Base-by-base conservation (phyloP, 495 filamentous ascomycete genomes). In the Halenospora varia region DNA sequence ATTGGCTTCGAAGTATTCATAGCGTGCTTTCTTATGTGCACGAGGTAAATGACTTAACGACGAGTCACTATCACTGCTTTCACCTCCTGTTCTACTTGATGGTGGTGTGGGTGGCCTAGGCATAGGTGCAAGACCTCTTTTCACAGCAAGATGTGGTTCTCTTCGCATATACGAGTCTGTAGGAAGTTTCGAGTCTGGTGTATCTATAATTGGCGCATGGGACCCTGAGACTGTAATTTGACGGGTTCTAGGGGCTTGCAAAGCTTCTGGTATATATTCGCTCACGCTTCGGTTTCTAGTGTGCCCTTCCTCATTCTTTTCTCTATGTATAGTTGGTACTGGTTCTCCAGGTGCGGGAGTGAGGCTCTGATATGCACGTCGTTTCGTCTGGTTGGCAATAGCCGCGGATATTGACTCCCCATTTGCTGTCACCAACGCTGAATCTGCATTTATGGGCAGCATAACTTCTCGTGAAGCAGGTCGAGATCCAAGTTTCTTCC, bases 221-320 rank as follows among this genome's bases (percentile, higher is more conserved):
- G 80, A 73, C 0, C 82, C 83, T 9, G 87, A 87, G 23, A 94
- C 84, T 0, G 86, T 89, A 53, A 89, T 79, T 51, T 88, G 85
- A 20, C 92, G 81, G 17, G 74, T 72, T 57, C 85, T 87, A 0
- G 84, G 77, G 47, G 88, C 78, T 22, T 81, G 75, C 47, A 86
- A 75, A 2, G 81, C 75, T 40, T 90, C 87, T 11, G 92, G 90
- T 10, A 84, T 78, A 69, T 95, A 95, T 61, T 96, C 92, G 71
- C 91, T 96, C 24, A 91, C 74, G 72, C 91, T 96, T 65, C 92
- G 79, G 65, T 92, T 92, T 55, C 88, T 72, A 17, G 62, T 73
- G 64, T 71, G 81, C 51, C 60, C 73, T 56, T 61, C 71, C 47
- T 56, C 70, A 62, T 72, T 72, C 51, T 62, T 77, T 66, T 65